Evolutionary conservation across 768 basidiomycete species (phyloP), one percentile per base, ranked within the genome.

Genomic region (Hydnum rufescens): DNA sequence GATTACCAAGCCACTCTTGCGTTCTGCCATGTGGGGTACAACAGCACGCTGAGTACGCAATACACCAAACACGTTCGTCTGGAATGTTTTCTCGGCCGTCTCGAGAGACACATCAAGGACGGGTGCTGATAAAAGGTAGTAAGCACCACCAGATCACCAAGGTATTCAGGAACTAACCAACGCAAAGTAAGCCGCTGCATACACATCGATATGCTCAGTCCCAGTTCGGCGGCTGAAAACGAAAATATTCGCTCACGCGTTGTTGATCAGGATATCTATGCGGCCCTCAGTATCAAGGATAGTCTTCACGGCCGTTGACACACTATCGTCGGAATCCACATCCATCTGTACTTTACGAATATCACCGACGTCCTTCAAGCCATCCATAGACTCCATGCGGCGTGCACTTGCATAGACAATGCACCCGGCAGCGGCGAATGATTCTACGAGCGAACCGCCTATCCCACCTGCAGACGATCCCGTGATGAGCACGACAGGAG

Each of bases 41-140:
- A 50, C 30, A 16, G 16, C 29, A 8, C 25, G 6, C 13, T 8
- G 6, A 6, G 32, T 25, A 18, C 49, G 49, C 13, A 50, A 5
- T 13, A 50, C 57, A 2, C 59, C 62, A 42, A 67, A 66, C 6
- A 66, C 6, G 51, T 67, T 67, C 18, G 62, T 60, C 6, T 66
- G 63, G 49, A 65, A 66, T 6, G 65, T 34, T 18, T 8, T 54
- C 31, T 59, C 51, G 8, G 60, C 60, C 4, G 58, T 53, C 22
- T 56, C 54, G 39, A 66, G 54, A 36, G 58, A 44, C 25, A 60
- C 25, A 53, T 65, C 65, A 19, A 62, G 58, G 1, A 58, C 61
- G 13, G 65, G 52, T 13, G 25, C 16, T 18, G 49, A 16, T 13
- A 8, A n/a, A n/a, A n/a, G n/a, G n/a, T n/a, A n/a, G n/a, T n/a